Conservation (phyloP, 495 filamentous ascomycete genomes). For the Penicillium riverlandense region DNA sequence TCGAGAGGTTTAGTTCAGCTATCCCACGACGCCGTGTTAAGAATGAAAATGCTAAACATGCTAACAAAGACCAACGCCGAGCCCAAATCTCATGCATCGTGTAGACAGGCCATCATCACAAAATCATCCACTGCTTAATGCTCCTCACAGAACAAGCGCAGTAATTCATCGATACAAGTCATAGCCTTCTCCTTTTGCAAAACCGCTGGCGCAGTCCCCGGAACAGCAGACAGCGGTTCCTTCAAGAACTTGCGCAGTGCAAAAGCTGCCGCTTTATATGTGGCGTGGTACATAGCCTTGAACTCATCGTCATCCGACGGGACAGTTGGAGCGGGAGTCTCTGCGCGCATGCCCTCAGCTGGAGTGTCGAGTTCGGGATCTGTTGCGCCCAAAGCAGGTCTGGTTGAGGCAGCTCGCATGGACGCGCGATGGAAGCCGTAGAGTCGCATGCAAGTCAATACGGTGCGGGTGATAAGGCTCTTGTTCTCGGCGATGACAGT, state of each 20-base stretch:
- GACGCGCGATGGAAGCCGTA: slow-evolving; percentile 50
- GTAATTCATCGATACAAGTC: slow-evolving; percentile 38
- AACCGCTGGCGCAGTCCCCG: slow-evolving; percentile 12
- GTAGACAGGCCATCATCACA: no score
- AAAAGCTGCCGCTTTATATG: slow-evolving; percentile 53
- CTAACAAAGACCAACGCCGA: no score
- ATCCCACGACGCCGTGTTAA: no score
- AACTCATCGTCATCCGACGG: slow-evolving; percentile 50
- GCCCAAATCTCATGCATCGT: no score
- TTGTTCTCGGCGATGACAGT: slow-evolving; percentile 34
- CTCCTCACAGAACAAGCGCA: slow-evolving; percentile 39
- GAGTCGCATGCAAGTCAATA: slow-evolving; percentile 58
- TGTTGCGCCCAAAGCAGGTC: slow-evolving; percentile 1
- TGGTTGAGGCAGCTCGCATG: slow-evolving; percentile 16
- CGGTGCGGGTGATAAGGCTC: slow-evolving; percentile 38
- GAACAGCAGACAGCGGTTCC: slow-evolving; percentile 2
- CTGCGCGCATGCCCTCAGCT: slow-evolving; percentile 10
- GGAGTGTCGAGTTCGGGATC: slow-evolving; percentile 12
- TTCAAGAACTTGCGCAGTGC: slow-evolving; percentile 46
- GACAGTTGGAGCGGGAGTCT: slow-evolving; percentile 13
- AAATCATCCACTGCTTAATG: slow-evolving; percentile 10
- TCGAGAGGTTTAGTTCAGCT: no score
- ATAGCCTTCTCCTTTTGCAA: slow-evolving; percentile 38
- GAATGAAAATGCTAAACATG: no score
- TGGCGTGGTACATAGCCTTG: slow-evolving; percentile 60